A percentile compares a stretch with the other conserved stretches of the same genome.
These are phyloP conservation scores for Ganoderma sinense DNA, from an alignment of 1,284 basidiomycete species.

Conservation along the genomic window DNA sequence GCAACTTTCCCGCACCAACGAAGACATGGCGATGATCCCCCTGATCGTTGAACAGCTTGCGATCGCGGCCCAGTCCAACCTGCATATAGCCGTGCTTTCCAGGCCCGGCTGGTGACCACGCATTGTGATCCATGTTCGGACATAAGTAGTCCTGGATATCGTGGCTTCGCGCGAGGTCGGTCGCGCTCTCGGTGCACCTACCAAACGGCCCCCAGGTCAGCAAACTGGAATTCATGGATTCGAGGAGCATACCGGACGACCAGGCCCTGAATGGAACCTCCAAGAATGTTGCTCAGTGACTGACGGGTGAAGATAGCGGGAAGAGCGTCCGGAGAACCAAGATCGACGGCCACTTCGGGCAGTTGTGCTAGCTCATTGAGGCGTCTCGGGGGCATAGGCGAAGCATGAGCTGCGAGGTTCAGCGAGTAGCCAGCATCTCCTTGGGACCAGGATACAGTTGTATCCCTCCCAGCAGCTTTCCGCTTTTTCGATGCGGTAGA, in stretches of 20 bases:
- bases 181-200: slow-evolving; percentile 29
- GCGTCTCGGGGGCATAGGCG: slow-evolving; percentile 23
- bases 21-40: slow-evolving; percentile 31
- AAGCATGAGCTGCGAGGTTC: slow-evolving; percentile 24
- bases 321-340: slow-evolving; percentile 14
- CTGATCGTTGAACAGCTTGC: slow-evolving; percentile 27
- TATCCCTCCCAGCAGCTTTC: slow-evolving; percentile 1
- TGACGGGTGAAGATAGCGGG: slow-evolving; percentile 29
- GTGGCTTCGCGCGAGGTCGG: slow-evolving; percentile 24
- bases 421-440: slow-evolving; percentile 2
- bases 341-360: slow-evolving; percentile 21
- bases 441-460: background rate
- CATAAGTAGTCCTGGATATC: slow-evolving; percentile 31
- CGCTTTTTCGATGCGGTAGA: slow-evolving; percentile 15
- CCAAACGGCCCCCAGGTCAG: background rate
- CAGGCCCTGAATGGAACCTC: slow-evolving; percentile 30
- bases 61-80: slow-evolving; percentile 34
- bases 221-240: background rate
- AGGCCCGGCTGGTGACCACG: slow-evolving; percentile 32
- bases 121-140: slow-evolving; percentile 36
- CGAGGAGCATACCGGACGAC: slow-evolving; percentile 27
- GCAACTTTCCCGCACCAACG: slow-evolving; percentile 28
- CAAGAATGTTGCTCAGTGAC: slow-evolving; percentile 29
- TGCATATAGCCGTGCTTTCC: slow-evolving; percentile 36
- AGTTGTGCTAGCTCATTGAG: slow-evolving; percentile 15